Evolutionary conservation across 2,329 filamentous ascomycete species (phyloP), one percentile per base, ranked within the genome.

Genomic region (Tolypocladium album): DNA sequence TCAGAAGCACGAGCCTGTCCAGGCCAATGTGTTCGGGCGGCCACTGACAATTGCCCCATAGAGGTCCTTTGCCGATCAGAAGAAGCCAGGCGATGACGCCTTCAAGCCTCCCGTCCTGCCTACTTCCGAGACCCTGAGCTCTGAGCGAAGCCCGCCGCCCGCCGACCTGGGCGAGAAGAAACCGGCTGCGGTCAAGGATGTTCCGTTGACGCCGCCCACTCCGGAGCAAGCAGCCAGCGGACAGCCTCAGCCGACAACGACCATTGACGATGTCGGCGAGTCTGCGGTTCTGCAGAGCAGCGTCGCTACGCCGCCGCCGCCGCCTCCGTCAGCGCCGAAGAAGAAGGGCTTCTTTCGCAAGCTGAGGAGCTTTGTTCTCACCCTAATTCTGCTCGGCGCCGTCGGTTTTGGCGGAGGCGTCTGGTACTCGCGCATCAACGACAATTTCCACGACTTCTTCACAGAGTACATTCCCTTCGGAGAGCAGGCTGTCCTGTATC

Each of bases 381-480:
- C 89, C 59, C 75, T 97, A 56, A 77, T 92, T 63, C 75, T 96
- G 53, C 82, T 97, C 36, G 86, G 89, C 34, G 85, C 85, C 7
- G 75, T 95, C 53, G 87, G 88, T 45, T 99, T 96, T 69, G 89
- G 84, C 60, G 92, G 92, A 65, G 92, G 93, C 66, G 87, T 97
- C 59, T 96, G 89, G 81, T 94, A 96, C 75, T 93, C 94, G 59
- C 86, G 96, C 65, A 83, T 94, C 75, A 96, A 88, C 71, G 94
- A 99, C 79, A 96, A 91, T 77, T 99, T 97, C 83, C 93, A 99
- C 77, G 94, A 99, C 75, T 94, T 97, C 80, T 99, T 99, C 78
- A 97, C 92, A 68, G 92, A 97, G 77, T 99, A 93, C 74, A 78
- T 99, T 22, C 94, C 94, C 27, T 96, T 89, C 67, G 94, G 92